These are phyloP conservation scores for Endoconidiophora polonica DNA, from an alignment of 2,329 filamentous ascomycete species.

Conservation along the genomic window DNA sequence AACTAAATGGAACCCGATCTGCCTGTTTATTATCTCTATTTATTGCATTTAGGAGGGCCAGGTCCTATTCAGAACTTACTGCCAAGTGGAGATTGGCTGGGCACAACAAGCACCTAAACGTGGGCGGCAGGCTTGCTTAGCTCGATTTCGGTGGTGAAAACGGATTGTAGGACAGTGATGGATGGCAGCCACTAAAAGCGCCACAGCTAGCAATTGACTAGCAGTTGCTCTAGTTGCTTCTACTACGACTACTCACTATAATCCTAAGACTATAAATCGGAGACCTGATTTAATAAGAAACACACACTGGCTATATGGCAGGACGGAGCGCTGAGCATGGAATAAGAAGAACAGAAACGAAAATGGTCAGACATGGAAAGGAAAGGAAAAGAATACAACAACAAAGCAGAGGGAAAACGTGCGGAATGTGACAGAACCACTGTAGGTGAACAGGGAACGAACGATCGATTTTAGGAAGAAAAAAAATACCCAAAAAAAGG, in stretches of 20 bases:
- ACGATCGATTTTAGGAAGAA: not conserved
- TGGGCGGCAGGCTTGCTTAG: not conserved
- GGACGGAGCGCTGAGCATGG: too few species aligned
- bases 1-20: not conserved
- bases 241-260: too few species aligned
- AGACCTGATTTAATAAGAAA: too few species aligned
- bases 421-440: not conserved
- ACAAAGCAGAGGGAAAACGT: not conserved
- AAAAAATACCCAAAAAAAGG: not conserved
- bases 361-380: not conserved
- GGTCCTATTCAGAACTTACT: not conserved
- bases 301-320: too few species aligned
- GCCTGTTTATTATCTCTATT: too few species aligned
- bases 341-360: too few species aligned
- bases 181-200: not conserved
- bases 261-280: too few species aligned
- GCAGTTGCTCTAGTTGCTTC: too few species aligned
- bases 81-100: not conserved
- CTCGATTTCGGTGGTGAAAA: not conserved
- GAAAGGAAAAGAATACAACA: not conserved
- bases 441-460: not conserved
- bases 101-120: not conserved
- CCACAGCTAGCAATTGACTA: too few species aligned
- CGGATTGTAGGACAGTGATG: not conserved
- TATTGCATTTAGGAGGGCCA: too few species aligned